phyloP scores from a whole-genome alignment of 345 rosid species.

The Gossypium herbaceum region DNA sequence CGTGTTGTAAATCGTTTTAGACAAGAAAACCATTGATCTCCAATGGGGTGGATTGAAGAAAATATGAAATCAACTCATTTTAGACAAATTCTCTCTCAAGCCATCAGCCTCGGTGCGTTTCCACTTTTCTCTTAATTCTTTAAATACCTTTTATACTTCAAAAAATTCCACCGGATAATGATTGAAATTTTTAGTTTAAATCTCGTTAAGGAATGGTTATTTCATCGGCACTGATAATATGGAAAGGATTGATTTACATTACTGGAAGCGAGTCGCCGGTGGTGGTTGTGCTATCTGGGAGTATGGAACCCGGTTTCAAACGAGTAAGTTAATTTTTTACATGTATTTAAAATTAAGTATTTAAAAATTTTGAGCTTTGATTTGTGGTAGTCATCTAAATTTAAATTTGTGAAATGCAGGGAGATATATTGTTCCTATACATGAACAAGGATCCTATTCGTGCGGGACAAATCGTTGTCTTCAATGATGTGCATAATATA shows the following conservation, averaged over 20 bases:
- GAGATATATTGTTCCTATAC: slow-evolving; percentile 63
- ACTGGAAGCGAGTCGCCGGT: slow-evolving; percentile 72
- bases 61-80: slow-evolving; percentile 40
- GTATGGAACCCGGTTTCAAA: slow-evolving; percentile 85
- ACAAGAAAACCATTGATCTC: not conserved
- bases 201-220: slow-evolving; percentile 49
- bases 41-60: slow-evolving; percentile 8
- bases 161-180: not conserved
- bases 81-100: slow-evolving; percentile 46
- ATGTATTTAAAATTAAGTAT: not conserved
- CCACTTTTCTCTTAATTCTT: slow-evolving; percentile 3
- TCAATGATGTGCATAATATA: slow-evolving; percentile 41
- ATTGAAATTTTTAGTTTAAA: not conserved
- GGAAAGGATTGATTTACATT: slow-evolving; percentile 69
- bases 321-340: slow-evolving; percentile 29
- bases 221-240: slow-evolving; percentile 61
- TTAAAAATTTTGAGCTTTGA: not conserved
- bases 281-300: slow-evolving; percentile 73
- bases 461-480: slow-evolving; percentile 64
- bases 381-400: not conserved
- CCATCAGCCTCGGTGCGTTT: slow-evolving; percentile 49
- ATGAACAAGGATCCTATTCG: slow-evolving; percentile 69
- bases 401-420: slow-evolving; percentile 33
- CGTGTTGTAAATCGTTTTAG: not conserved
- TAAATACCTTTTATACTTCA: not conserved